phyloP scores from a whole-genome alignment of 2,329 filamentous ascomycete species.

The Fusarium azukiicola region DNA sequence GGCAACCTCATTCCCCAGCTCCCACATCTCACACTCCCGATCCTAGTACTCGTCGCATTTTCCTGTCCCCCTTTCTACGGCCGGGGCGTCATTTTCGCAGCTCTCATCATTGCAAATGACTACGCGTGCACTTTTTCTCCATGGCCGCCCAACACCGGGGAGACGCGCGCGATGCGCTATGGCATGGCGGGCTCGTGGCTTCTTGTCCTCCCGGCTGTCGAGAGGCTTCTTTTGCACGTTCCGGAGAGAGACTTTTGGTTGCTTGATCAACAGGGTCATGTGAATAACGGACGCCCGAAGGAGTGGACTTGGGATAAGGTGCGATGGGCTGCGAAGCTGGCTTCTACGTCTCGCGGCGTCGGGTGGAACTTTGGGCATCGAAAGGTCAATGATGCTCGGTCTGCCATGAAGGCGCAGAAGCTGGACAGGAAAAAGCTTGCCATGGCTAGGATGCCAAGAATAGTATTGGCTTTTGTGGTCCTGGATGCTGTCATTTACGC shows the following conservation, averaged over 20 bases:
- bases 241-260: slow-evolving; percentile 38
- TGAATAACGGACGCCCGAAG: neutral
- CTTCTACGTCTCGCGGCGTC: slow-evolving; percentile 29
- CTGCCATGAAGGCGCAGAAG: neutral
- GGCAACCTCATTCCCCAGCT: slow-evolving; percentile 18
- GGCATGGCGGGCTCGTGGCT: slow-evolving; percentile 40
- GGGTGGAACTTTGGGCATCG: slow-evolving; percentile 40
- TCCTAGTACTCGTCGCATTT: slow-evolving; percentile 20
- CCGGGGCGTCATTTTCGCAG: slow-evolving; percentile 22
- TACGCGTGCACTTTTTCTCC: slow-evolving; percentile 28
- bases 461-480: slow-evolving; percentile 18
- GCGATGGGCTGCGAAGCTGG: slow-evolving; percentile 33
- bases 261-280: slow-evolving; percentile 22
- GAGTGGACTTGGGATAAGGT: slow-evolving; percentile 32
- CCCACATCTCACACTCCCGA: slow-evolving; percentile 13
- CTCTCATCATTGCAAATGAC: slow-evolving; percentile 25
- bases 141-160: slow-evolving; percentile 35
- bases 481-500: slow-evolving; percentile 26
- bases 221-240: slow-evolving; percentile 33
- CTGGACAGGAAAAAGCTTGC: neutral
- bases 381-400: slow-evolving; percentile 8
- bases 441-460: neutral
- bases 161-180: slow-evolving; percentile 36
- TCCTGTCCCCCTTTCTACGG: slow-evolving; percentile 28
- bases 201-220: slow-evolving; percentile 35